Evolutionary conservation across 2,329 filamentous ascomycete genomes (phyloP).

Genomic region (Alternaria viburni): DNA sequence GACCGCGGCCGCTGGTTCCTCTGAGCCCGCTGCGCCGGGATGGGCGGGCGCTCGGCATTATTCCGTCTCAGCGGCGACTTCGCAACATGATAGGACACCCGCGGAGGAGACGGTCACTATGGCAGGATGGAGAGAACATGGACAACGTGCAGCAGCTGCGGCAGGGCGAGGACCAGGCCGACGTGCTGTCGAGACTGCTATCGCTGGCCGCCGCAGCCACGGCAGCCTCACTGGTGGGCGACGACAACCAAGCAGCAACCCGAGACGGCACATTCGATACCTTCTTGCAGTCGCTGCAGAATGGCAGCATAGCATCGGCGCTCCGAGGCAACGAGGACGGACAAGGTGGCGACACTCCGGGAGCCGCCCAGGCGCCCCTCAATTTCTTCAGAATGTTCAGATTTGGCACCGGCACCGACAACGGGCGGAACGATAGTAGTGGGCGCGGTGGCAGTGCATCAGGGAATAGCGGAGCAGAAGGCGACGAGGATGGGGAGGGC

Average conservation of each 20-base stretch:
- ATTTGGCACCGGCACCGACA: slow-evolving; percentile 61
- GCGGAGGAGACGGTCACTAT: slow-evolving; percentile 61
- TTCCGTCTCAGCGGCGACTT: slow-evolving; percentile 45
- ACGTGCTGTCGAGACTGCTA: slow-evolving; percentile 65
- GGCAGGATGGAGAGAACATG: slow-evolving; percentile 34
- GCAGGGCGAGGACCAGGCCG: slow-evolving; percentile 66
- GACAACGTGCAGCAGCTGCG: slow-evolving; percentile 46
- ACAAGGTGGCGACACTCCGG: slow-evolving; percentile 46
- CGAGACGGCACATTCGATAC: slow-evolving; percentile 68
- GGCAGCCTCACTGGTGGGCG: slow-evolving; percentile 69
- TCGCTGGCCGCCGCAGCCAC: slow-evolving; percentile 69
- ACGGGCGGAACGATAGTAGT: slow-evolving; percentile 24
- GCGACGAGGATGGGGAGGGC: slow-evolving; percentile 54
- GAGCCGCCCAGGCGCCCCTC: slow-evolving; percentile 59
- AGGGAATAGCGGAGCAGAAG: slow-evolving; percentile 25
- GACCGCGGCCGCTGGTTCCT: slow-evolving; percentile 24
- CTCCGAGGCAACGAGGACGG: slow-evolving; percentile 54
- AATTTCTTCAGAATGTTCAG: slow-evolving; percentile 74
- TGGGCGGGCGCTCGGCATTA: slow-evolving; percentile 44
- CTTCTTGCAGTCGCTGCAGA: slow-evolving; percentile 67
- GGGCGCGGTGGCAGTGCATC: slow-evolving; percentile 34
- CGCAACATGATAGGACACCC: slow-evolving; percentile 52
- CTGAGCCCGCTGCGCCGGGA: slow-evolving; percentile 36
- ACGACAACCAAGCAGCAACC: slow-evolving; percentile 61
- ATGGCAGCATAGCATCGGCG: slow-evolving; percentile 64